Evolutionary conservation across 805 yeast species (phyloP).

Genomic region (Starmera pachycereana): DNA sequence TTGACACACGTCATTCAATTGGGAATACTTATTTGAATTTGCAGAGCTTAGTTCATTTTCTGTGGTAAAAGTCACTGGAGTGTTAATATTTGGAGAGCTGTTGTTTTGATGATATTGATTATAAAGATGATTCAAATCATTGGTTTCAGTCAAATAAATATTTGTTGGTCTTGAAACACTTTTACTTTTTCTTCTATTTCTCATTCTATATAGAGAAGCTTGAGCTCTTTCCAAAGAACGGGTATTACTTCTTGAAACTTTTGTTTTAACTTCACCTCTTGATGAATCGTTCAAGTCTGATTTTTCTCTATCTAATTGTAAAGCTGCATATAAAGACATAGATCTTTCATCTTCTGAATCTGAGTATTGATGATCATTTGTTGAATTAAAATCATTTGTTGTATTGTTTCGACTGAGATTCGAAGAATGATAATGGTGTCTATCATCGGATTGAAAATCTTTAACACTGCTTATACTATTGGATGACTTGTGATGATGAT

Average conservation of each 20-base stretch:
- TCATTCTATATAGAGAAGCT: conserved; percentile 52
- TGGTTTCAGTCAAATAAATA: conserved; percentile 8
- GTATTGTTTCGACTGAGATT: conserved; percentile 1
- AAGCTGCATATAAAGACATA: conserved; percentile 56
- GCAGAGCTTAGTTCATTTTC: conserved; percentile 3
- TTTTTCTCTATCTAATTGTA: conserved; percentile 34
- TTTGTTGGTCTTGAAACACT: conserved; percentile 25
- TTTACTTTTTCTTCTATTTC: conserved; percentile 45
- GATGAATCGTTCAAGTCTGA: conserved; percentile 20
- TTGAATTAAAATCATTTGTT: conserved; percentile 4
- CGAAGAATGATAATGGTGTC: too few relatives aligned
- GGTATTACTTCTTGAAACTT: conserved; percentile 27
- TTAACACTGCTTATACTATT: too few relatives aligned
- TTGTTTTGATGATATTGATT: conserved; percentile 8
- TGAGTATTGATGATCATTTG: conserved; percentile 4
- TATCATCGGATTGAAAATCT: too few relatives aligned
- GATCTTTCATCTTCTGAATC: conserved; percentile 42
- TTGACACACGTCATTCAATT: conserved; percentile 25
- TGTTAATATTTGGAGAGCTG: conserved; percentile 23
- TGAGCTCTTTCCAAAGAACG: conserved; percentile 54
- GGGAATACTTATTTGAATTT: conserved; percentile 6
- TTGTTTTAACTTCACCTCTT: conserved; percentile 19
- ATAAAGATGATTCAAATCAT: background rate
- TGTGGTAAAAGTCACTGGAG: conserved; percentile 9
- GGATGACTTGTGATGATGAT: too few relatives aligned